phyloP scores from a whole-genome alignment of 352 stramenopile genomes.

The Globisporangium solare region DNA sequence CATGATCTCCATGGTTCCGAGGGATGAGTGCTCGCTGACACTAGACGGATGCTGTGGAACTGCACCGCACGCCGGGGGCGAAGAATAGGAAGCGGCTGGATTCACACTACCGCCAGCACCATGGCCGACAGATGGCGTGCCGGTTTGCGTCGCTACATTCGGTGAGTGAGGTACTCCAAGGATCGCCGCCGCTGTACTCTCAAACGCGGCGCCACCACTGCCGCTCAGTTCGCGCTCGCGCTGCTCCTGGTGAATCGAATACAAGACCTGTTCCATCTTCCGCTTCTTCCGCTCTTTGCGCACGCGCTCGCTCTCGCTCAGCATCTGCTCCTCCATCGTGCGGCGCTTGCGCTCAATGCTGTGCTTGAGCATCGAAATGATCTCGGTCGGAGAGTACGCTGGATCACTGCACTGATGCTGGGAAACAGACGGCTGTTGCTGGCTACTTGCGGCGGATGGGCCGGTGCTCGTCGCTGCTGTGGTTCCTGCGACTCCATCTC shows the following conservation, averaged over 20 bases:
- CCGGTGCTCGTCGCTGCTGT: background rate
- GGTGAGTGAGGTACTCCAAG: conserved; percentile 1
- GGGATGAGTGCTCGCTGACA: conserved; percentile 3
- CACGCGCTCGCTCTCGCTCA: conserved; percentile 52
- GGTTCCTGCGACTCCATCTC: background rate
- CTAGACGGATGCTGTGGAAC: background rate
- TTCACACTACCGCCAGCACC: background rate
- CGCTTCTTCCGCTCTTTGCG: conserved; percentile 55
- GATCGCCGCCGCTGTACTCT: background rate
- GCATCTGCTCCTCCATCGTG: conserved; percentile 37
- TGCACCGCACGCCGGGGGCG: background rate
- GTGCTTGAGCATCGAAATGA: conserved; percentile 50
- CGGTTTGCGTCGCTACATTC: background rate
- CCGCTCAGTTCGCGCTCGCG: conserved; percentile 27
- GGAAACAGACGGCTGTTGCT: background rate
- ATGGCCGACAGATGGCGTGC: background rate
- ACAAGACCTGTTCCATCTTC: conserved; percentile 51
- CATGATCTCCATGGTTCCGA: conserved; percentile 45
- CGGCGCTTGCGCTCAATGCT: conserved; percentile 49
- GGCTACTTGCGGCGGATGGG: background rate
- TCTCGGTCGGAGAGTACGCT: conserved; percentile 10
- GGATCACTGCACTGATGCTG: background rate
- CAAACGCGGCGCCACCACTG: background rate
- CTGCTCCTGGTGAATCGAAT: conserved; percentile 44
- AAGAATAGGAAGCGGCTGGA: background rate